Percentiles rank a stretch among this genome's conserved stretches.
These are phyloP conservation scores for Podaxis sp. DNA, from an alignment of 768 basidiomycete species.

Conservation along the genomic window DNA sequence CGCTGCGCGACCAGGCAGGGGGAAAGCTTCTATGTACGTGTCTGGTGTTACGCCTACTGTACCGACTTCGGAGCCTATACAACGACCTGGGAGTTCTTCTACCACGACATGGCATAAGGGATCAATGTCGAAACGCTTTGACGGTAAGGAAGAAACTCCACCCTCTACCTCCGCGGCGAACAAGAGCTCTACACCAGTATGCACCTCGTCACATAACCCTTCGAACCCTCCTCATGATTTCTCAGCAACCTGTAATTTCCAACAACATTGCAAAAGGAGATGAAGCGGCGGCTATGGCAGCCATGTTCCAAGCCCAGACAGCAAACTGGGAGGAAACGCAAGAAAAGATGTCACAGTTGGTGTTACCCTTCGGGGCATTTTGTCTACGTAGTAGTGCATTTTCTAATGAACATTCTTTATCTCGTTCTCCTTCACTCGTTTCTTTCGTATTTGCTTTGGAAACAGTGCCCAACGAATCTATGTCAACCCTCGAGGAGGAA, in stretches of 20 bases:
- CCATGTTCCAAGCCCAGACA: constrained; percentile 94
- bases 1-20: constrained; percentile 76
- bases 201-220: constrained; percentile 12
- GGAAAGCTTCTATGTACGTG: constrained; percentile 78
- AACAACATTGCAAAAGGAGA: constrained; percentile 59
- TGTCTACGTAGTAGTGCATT: constrained; percentile 64
- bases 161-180: constrained; percentile 23
- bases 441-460: constrained; percentile 15
- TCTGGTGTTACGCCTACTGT: constrained; percentile 42
- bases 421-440: constrained; percentile 29
- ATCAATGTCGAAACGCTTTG: constrained; percentile 88
- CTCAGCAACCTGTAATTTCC: constrained; percentile 33
- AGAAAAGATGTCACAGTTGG: constrained; percentile 99
- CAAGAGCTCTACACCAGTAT: constrained; percentile 33
- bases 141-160: constrained; percentile 67
- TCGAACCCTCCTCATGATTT: constrained; percentile 11
- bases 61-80: constrained; percentile 50
- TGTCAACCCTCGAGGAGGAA: constrained; percentile 66
- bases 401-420: constrained; percentile 68
- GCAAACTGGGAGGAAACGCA: constrained; percentile 98
- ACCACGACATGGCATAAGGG: constrained; percentile 62
- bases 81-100: constrained; percentile 35
- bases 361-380: constrained; percentile 60
- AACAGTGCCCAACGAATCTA: constrained; percentile 71
- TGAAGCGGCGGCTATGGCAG: constrained; percentile 95